Base-by-base conservation (phyloP, 2,329 filamentous ascomycete species). In the Drechslerella stenobrocha region DNA sequence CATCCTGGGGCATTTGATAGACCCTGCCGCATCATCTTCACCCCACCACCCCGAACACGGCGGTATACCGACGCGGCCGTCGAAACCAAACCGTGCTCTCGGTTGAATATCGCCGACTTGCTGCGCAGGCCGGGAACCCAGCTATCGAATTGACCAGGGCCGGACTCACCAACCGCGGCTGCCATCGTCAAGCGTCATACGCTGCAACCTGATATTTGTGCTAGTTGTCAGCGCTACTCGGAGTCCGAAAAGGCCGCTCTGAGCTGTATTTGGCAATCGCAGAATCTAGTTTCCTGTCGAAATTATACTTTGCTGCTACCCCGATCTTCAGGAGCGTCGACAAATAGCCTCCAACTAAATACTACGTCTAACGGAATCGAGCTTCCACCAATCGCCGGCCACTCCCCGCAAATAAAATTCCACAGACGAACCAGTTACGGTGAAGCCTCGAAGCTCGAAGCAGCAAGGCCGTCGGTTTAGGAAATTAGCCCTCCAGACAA, bases 171-270 rank as follows among this genome's bases (percentile, higher is more conserved):
- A n/a, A n/a, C n/a, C n/a, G n/a, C n/a, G n/a, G n/a, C 11, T 66
- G 37, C 58, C 60, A 65, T 65, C 60, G 58, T 66, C 60, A 42
- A 66, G 53, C 60, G 50, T 58, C 23, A 30, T 66, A 40, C 58
- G 53, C 53, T 52, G 60, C 18, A 32, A 32, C 45, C 45, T 47
- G 60, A 66, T 66, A n/a, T n/a, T n/a, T n/a, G n/a, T n/a, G n/a
- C n/a, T 52, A 57, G 46, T 13, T 18, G 22, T 42, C 37, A 42
- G 18, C 37, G 13, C 13, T 7, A 18, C 15, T 20, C 6, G 37
- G 37, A 5, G 2, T 4, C 15, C 15, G 18, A 2, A 18, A 2
- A 2, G 22, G 13, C 37, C 9, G 9, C 2, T 42, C 2, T 42
- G 8, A 20, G 15, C 37, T 42, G 2, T 18, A 20, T 20, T 18